Percentiles rank a stretch among this genome's conserved stretches.
phyloP scores from a whole-genome alignment of 257 asterid species.

The Forsythia suspensa region DNA sequence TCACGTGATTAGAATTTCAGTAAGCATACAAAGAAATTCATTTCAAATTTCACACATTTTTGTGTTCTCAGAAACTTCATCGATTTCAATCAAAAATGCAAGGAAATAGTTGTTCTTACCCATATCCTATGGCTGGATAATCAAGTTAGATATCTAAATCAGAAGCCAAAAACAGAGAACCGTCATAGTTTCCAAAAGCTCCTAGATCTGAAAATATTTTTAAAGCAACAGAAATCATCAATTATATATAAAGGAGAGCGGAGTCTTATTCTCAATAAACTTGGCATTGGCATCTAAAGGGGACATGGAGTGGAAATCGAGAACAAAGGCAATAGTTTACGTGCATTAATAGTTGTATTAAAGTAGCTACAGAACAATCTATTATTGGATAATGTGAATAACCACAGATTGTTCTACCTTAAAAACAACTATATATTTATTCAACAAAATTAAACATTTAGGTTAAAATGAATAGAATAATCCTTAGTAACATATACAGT shows the following conservation, averaged over 20 bases:
- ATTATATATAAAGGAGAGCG: background rate
- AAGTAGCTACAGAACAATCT: background rate
- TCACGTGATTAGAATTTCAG: background rate
- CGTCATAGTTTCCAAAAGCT: conserved; percentile 84
- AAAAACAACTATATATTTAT: no score
- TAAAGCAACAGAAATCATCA: conserved; percentile 3
- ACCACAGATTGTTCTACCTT: no score
- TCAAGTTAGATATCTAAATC: conserved; percentile 90
- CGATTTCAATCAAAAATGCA: background rate
- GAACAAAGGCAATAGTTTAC: background rate
- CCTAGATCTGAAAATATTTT: conserved; percentile 67
- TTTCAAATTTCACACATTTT: background rate
- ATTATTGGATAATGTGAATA: no score
- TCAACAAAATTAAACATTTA: no score
- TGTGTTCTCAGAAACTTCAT: background rate
- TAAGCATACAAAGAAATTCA: background rate
- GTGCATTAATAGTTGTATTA: background rate
- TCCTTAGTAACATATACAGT: no score
- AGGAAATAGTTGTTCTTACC: conserved; percentile 44
- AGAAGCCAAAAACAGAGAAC: conserved; percentile 88
- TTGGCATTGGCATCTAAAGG: background rate
- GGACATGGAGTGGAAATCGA: background rate
- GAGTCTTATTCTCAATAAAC: background rate
- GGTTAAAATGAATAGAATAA: no score
- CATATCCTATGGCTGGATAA: conserved; percentile 83